These are phyloP conservation scores for Sporothrix protearum DNA, from an alignment of 2,329 filamentous ascomycete genomes.

Conservation along the genomic window DNA sequence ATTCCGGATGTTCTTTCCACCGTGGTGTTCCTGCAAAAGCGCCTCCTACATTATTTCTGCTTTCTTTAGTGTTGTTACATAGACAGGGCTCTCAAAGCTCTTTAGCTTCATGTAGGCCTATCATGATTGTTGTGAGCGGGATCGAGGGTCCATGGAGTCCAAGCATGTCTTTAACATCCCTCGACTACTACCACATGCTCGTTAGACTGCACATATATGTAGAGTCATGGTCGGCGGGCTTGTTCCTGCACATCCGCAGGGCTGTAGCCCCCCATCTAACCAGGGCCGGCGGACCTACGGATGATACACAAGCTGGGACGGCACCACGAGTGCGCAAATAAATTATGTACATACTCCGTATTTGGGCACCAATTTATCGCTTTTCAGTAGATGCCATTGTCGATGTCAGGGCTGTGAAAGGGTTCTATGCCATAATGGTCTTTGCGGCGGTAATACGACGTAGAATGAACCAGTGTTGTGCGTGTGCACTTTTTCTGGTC, in stretches of 20 bases:
- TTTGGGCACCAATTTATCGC: background rate
- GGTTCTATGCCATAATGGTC: background rate
- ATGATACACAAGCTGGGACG: background rate
- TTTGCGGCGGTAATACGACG: background rate
- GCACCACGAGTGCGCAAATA: background rate
- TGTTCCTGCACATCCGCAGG: constrained; percentile 10
- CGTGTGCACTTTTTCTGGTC: background rate
- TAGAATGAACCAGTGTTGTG: background rate
- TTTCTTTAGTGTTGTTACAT: background rate
- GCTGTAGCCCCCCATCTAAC: background rate
- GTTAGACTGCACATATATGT: constrained; percentile 16
- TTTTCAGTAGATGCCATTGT: background rate
- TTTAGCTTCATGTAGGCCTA: background rate
- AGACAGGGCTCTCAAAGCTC: background rate
- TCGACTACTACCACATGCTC: background rate
- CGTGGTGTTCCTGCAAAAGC: background rate
- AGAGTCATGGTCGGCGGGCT: constrained; percentile 3
- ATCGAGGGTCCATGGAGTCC: constrained; percentile 1
- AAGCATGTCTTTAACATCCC: background rate
- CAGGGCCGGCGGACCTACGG: constrained; percentile 14
- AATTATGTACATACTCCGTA: constrained; percentile 1
- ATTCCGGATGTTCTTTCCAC: constrained; percentile 2
- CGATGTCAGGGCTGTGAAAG: background rate
- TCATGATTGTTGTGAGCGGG: background rate
- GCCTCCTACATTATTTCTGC: background rate